phyloP scores from a whole-genome alignment of 192 early-diverging fungal genomes.

The Backusella parvicylindrica region DNA sequence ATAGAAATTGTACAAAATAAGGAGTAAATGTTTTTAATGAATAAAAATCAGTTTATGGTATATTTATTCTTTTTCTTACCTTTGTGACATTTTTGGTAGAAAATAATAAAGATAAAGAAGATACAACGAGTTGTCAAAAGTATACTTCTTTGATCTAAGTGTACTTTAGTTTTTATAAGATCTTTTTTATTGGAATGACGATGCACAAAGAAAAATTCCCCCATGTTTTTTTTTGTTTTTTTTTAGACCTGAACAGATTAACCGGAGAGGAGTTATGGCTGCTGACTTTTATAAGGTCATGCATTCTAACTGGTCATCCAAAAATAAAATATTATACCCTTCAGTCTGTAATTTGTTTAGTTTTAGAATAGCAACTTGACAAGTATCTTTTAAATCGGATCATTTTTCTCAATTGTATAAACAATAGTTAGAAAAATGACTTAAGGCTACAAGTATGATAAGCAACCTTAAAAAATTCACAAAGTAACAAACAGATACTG shows the following conservation, averaged over 20 bases:
- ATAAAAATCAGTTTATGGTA: background rate
- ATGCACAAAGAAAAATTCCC: background rate
- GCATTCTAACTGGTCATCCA: background rate
- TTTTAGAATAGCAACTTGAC: background rate
- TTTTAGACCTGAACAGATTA: background rate
- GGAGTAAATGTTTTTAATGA: background rate
- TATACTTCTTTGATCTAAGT: background rate
- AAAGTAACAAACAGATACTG: background rate
- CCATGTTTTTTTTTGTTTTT: no score
- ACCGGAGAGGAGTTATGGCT: background rate
- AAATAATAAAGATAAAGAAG: background rate
- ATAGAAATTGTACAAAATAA: background rate
- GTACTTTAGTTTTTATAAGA: background rate
- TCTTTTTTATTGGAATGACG: background rate
- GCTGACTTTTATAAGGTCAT: background rate
- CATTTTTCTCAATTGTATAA: background rate
- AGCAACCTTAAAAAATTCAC: background rate
- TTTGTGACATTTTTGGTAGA: background rate
- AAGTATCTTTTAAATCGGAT: background rate
- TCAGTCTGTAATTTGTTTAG: background rate
- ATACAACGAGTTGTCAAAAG: background rate
- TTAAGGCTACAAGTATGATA: background rate
- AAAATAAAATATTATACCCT: background rate
- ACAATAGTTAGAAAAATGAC: background rate
- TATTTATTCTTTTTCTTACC: background rate